Conservation (phyloP, 2,329 filamentous ascomycete genomes). For the Ophiostoma sp. region DNA sequence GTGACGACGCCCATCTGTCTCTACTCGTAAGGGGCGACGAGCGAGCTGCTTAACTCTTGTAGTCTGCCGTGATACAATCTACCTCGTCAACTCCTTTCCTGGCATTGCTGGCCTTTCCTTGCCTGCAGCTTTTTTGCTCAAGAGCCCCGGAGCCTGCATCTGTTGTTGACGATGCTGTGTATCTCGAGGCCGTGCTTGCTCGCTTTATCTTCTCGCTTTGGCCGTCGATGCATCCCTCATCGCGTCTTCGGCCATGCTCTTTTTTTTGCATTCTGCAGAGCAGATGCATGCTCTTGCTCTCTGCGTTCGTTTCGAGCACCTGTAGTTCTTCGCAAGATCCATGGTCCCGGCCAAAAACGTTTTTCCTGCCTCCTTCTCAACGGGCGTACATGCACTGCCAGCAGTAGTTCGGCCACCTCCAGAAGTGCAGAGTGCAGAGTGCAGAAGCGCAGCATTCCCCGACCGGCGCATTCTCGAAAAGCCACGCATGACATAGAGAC, state of each 20-base stretch:
- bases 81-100: background rate
- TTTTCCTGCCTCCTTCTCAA: background rate
- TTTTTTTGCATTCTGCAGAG: background rate
- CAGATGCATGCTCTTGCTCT: background rate
- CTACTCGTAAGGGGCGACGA: background rate
- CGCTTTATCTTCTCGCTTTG: background rate
- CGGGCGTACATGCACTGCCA: background rate
- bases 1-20: background rate
- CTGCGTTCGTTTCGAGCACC: background rate
- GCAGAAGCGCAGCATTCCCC: background rate
- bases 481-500: background rate
- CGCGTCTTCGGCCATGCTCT: background rate
- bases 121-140: background rate
- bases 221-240: background rate
- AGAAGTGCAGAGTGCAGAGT: background rate
- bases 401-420: background rate
- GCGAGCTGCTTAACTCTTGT: background rate
- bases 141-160: slow-evolving; percentile 11
- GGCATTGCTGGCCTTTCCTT: background rate
- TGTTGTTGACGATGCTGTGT: background rate
- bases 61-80: background rate
- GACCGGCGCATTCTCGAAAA: background rate
- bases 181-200: background rate
- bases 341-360: background rate
- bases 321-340: background rate